Percentiles rank a stretch among this genome's conserved stretches.
phyloP scores from a whole-genome alignment of 106 monocot genomes.

The Narthecium ossifragum region DNA sequence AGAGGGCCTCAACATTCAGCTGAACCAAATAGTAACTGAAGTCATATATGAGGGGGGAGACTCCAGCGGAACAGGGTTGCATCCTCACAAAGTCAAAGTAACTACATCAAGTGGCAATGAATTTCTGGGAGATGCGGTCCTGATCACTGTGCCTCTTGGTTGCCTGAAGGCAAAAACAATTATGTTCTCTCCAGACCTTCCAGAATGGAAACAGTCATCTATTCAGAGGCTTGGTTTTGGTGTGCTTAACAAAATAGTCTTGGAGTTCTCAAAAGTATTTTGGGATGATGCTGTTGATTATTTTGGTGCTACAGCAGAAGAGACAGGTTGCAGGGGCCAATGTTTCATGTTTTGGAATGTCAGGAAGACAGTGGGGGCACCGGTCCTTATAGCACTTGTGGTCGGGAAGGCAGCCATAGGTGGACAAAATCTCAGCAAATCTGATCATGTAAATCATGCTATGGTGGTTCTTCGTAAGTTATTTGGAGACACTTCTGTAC shows the following conservation, averaged over 20 bases:
- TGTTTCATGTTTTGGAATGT: constrained; percentile 99
- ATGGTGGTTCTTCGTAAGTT: constrained; percentile 69
- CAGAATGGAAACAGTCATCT: constrained; percentile 80
- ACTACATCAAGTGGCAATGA: constrained; percentile 52
- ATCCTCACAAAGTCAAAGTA: constrained; percentile 51
- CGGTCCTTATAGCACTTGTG: constrained; percentile 94
- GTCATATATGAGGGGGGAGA: constrained; percentile 35
- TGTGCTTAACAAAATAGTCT: constrained; percentile 83
- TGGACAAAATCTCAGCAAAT: constrained; percentile 44
- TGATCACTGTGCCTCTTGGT: constrained; percentile 94
- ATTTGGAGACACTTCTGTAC: constrained; percentile 79
- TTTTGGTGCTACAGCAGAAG: constrained; percentile 95
- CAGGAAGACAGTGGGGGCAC: constrained; percentile 88
- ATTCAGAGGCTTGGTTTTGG: constrained; percentile 96
- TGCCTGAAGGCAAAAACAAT: constrained; percentile 83
- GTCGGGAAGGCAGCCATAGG: constrained; percentile 90
- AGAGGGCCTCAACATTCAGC: constrained; percentile 59
- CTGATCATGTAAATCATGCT: constrained; percentile 83
- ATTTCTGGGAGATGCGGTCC: constrained; percentile 76
- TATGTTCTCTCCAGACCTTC: constrained; percentile 73
- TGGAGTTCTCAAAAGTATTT: constrained; percentile 88
- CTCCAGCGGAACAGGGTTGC: constrained; percentile 8
- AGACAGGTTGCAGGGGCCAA: constrained; percentile 59
- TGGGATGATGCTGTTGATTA: constrained; percentile 98
- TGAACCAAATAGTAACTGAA: constrained; percentile 75